These are phyloP conservation scores for Priceomyces carsonii DNA, from an alignment of 805 yeast genomes.

Conservation along the genomic window DNA sequence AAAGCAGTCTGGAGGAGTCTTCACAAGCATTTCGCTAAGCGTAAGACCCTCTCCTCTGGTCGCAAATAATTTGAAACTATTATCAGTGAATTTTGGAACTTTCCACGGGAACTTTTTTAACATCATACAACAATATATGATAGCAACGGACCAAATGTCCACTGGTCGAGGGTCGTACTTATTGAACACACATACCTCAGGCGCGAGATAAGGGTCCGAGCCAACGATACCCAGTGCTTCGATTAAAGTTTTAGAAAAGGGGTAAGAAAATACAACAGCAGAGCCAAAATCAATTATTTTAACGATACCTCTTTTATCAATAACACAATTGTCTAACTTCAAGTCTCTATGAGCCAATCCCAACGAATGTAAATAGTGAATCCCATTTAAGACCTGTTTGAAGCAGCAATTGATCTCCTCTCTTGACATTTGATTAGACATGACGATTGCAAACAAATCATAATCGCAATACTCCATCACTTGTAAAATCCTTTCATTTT, in stretches of 20 bases:
- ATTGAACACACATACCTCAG: conserved; percentile 64
- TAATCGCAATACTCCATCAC: conserved; percentile 94
- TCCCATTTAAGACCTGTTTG: conserved; percentile 73
- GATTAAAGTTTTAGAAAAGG: conserved; percentile 60
- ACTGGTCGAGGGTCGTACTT: conserved; percentile 75
- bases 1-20: conserved; percentile 27
- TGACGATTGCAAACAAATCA: conserved; percentile 83
- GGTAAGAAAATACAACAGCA: conserved; percentile 80
- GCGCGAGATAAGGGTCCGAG: conserved; percentile 84
- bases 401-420: conserved; percentile 81
- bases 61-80: conserved; percentile 66
- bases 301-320: conserved; percentile 69
- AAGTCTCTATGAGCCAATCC: conserved; percentile 85
- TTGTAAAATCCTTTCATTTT: conserved; percentile 72
- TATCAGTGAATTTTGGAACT: conserved; percentile 69
- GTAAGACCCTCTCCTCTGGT: conserved; percentile 55
- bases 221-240: conserved; percentile 79
- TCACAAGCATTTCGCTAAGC: conserved; percentile 51
- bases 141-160: conserved; percentile 84
- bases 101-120: conserved; percentile 87
- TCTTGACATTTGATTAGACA: conserved; percentile 82
- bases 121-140: conserved; percentile 85
- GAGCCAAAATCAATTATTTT: conserved; percentile 83
- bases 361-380: conserved; percentile 68
- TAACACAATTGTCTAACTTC: conserved; percentile 81